Conservation (phyloP, 2,329 filamentous ascomycete genomes). For the Aaosphaeria arxii region DNA sequence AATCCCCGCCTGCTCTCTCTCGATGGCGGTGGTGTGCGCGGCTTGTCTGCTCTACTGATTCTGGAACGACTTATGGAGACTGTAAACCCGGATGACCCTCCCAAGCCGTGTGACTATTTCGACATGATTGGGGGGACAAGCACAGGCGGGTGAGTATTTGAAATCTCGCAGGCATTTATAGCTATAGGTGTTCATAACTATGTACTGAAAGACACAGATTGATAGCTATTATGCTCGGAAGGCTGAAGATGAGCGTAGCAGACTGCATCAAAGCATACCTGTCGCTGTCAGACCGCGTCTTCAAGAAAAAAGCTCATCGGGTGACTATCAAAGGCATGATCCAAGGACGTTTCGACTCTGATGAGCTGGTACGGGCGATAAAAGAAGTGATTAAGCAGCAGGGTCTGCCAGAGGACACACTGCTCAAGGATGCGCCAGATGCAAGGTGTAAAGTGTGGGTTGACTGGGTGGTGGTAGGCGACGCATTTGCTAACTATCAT, state of each 20-base stretch:
- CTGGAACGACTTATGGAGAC: slow-evolving; percentile 12
- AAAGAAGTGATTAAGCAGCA: slow-evolving; percentile 11
- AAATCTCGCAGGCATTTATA: background rate
- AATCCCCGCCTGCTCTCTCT: slow-evolving; percentile 10
- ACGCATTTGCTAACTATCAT: background rate
- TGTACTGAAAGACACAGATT: slow-evolving; percentile 1
- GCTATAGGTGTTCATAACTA: background rate
- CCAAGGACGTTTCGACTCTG: slow-evolving; percentile 15
- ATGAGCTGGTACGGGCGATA: slow-evolving; percentile 11
- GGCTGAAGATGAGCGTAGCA: slow-evolving; percentile 10
- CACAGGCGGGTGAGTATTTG: slow-evolving; percentile 11
- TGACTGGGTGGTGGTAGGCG: too few relatives aligned
- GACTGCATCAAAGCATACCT: slow-evolving; percentile 9
- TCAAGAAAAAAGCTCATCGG: slow-evolving; percentile 8
- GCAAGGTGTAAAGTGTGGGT: slow-evolving; percentile 7
- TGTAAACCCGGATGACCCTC: slow-evolving; percentile 7
- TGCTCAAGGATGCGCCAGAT: slow-evolving; percentile 5
- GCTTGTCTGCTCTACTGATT: slow-evolving; percentile 13
- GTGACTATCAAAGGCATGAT: slow-evolving; percentile 10
- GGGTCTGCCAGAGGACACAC: slow-evolving; percentile 7
- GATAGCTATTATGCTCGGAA: slow-evolving; percentile 11
- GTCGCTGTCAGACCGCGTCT: slow-evolving; percentile 8
- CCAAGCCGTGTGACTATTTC: slow-evolving; percentile 17
- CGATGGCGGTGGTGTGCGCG: slow-evolving; percentile 13
- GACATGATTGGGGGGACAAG: slow-evolving; percentile 18